Evolutionary conservation across 2,329 filamentous ascomycete genomes (phyloP), one percentile per base, ranked within the genome.

Genomic region (Endothia cerciana): DNA sequence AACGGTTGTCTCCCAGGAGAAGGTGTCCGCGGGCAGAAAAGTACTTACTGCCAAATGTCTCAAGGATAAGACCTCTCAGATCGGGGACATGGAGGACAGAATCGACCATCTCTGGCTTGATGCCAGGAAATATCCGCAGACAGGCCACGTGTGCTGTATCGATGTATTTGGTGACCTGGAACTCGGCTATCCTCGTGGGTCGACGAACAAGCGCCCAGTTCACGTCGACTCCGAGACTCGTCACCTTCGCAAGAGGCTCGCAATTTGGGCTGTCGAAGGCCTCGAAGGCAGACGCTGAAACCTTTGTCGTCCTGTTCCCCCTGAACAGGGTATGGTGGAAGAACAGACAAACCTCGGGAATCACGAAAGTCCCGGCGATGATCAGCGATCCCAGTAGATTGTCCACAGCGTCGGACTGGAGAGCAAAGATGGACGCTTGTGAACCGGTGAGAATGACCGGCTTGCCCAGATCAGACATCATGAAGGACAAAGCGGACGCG

Each of bases 271-370:
- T 93, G 65, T 89, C 90, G 76, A 97, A 97, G 7, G 93, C 94
- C 65, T 92, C 89, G 75, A 96, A 97, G 63, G 91, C 88, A 66
- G 91, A 92, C 6, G 93, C 91, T 17, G 92, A 94, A 40, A 96
- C 88, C 77, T 97, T 97, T 69, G 92, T 95, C 11, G 91, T 89
- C 67, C 94, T 84, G 78, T 97, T 97, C 19, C 94, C 94, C 33
- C 94, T 88, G 79, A 94, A 96, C 25, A 97, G 85, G 71, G 89
- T 92, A 80, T 96, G 91, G 78, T 95, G 92, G 83, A 97, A 97
- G 81, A 96, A 97, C 43, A 97, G 84, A 75, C 92, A 94, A 62
- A 97, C 94, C 76, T 97, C 94, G 0, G 94, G 93, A 65, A 97
- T 92, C 80, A 93, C 91, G 74, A 97, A 97, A 67, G 95, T 95